Base-by-base conservation (phyloP, 1,139 yeast species). In the Debaryomyces psychrophilus region DNA sequence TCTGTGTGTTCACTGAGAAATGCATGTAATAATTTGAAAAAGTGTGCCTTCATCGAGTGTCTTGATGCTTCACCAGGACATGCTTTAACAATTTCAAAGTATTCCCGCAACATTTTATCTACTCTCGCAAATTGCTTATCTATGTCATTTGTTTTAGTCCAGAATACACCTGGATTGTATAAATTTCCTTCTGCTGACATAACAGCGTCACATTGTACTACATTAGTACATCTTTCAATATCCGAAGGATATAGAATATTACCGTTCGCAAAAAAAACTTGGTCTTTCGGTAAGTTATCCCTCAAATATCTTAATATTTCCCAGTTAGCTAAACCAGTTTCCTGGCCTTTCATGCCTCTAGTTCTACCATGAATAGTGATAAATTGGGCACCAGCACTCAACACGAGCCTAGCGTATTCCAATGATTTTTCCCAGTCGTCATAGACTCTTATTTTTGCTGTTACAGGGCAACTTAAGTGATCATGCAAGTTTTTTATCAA, bases 111-210 rank as follows among this genome's bases (percentile, higher is more conserved):
- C 50, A 93, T 73, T 50, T 74, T 73, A 65, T 93, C 99, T 3
- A 92, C 95, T 48, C 98, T 76, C 3, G 97, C 96, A 59, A 82
- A 90, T 49, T 82, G 85, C 54, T 71, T 83, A 29, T 88, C 90
- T 17, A 71, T 73, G 50, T 84, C 81, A 23, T 76, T 61, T 8
- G 62, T 53, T 43, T 68, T 62, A 0, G 82, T 75, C 85, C 85
- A 81, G 62, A 95, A 93, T 0, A 92, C 82, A 3, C 96, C 98
- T 0, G 99, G 99, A 58, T 95, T 95, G 67, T 86, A 88, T 37
- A 95, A 71, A 60, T 90, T 90, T 0, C 97, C 97, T 64, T 95
- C 99, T 0, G 99, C 99, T 37, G 96, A 85, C 99, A 95, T 95
- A 17, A 93, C 95, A 0, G 93, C 97, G 68, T 95, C 97, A 55